These are phyloP conservation scores for Paradendryphiella salina DNA, from an alignment of 2,329 filamentous ascomycete genomes.

Conservation along the genomic window DNA sequence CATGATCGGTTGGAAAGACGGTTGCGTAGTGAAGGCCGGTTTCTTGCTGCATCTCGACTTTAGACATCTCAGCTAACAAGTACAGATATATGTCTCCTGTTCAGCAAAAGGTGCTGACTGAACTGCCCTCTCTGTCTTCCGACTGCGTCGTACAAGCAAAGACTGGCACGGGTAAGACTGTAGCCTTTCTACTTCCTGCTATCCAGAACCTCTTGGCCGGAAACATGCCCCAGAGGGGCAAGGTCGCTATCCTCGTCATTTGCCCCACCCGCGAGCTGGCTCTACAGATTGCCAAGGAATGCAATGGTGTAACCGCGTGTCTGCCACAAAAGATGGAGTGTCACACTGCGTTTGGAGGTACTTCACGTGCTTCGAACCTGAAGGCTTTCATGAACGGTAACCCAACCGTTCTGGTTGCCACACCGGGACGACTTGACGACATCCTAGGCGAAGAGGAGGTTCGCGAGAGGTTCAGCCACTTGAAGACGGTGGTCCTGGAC, in stretches of 20 bases:
- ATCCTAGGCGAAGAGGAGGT: slow-evolving; percentile 51
- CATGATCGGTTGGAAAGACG: background rate
- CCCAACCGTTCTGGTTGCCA: slow-evolving; percentile 53
- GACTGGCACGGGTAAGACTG: slow-evolving; percentile 57
- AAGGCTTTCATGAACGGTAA: slow-evolving; percentile 42
- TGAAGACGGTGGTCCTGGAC: slow-evolving; percentile 53
- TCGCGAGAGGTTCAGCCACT: slow-evolving; percentile 51
- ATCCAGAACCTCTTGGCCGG: slow-evolving; percentile 51
- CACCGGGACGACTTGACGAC: slow-evolving; percentile 54
- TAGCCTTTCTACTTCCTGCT: slow-evolving; percentile 54
- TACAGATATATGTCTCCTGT: slow-evolving; percentile 56
- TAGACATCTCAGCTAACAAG: slow-evolving; percentile 12
- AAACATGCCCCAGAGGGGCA: slow-evolving; percentile 39
- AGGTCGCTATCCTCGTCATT: slow-evolving; percentile 53
- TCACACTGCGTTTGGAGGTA: slow-evolving; percentile 52
- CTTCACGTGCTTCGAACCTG: slow-evolving; percentile 38
- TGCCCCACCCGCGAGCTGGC: slow-evolving; percentile 56
- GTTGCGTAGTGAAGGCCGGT: no score
- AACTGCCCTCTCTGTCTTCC: slow-evolving; percentile 54
- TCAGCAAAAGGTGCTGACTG: slow-evolving; percentile 57
- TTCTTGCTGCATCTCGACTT: background rate
- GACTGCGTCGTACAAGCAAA: slow-evolving; percentile 60
- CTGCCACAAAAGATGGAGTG: slow-evolving; percentile 48
- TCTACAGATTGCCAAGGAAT: slow-evolving; percentile 55
- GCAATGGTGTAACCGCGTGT: slow-evolving; percentile 49